phyloP scores from a whole-genome alignment of 768 basidiomycete species.

The Boletus edulis region DNA sequence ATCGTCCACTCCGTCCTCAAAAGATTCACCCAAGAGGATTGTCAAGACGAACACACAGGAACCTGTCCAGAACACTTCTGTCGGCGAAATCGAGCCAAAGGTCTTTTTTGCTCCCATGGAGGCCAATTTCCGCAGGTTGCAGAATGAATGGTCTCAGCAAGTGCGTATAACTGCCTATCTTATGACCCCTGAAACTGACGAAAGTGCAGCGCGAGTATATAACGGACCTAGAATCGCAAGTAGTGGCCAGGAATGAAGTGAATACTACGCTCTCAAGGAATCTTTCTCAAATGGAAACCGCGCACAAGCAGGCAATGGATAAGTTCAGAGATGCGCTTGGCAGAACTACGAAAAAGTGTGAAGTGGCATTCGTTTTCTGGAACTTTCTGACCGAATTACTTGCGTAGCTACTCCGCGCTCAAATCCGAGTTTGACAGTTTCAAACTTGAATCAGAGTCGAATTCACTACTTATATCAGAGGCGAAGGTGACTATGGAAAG shows the following conservation, averaged over 20 bases:
- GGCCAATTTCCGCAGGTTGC: neutral
- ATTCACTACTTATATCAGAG: constrained; percentile 20
- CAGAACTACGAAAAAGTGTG: constrained; percentile 21
- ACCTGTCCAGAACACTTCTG: neutral
- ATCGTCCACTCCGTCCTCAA: neutral
- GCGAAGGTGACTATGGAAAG: constrained; percentile 27
- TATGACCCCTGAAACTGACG: neutral
- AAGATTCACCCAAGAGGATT: constrained; percentile 6
- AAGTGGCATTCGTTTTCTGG: neutral
- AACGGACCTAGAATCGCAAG: constrained; percentile 16
- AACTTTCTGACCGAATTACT: neutral
- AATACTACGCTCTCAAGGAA: constrained; percentile 8
- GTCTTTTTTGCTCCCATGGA: constrained; percentile 4
- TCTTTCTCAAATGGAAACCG: constrained; percentile 11
- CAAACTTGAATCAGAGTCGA: constrained; percentile 22
- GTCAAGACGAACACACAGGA: constrained; percentile 10
- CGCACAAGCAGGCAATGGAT: constrained; percentile 10
- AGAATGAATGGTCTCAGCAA: constrained; percentile 10
- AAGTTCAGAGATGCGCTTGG: constrained; percentile 19
- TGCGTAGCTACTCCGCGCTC: constrained; percentile 28
- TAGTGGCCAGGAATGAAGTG: constrained; percentile 18
- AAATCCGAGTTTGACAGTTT: constrained; percentile 30
- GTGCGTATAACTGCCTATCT: constrained; percentile 2
- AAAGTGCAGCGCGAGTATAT: constrained; percentile 18
- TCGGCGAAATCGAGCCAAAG: neutral